Conservation (phyloP, 371 early-diverging fungal species). For the Apophysomyces variabilis region DNA sequence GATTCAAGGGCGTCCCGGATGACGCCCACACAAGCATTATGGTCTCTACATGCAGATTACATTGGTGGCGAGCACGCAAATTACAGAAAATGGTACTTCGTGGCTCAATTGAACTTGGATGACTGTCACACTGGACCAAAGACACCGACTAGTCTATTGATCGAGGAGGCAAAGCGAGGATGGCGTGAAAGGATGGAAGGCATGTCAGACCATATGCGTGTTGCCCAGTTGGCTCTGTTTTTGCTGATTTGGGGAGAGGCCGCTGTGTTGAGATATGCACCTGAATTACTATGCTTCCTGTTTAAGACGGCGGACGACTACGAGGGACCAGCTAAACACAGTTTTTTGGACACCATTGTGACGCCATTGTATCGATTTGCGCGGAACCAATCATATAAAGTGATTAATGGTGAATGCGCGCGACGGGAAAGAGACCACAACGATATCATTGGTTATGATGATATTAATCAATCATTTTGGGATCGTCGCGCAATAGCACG, state of each 20-base stretch:
- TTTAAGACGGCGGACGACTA: slow-evolving; percentile 77
- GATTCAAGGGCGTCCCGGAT: slow-evolving; percentile 85
- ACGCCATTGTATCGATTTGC: slow-evolving; percentile 80
- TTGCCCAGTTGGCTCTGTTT: slow-evolving; percentile 79
- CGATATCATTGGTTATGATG: slow-evolving; percentile 86
- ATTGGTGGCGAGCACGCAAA: slow-evolving; percentile 89
- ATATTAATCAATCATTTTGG: slow-evolving; percentile 91
- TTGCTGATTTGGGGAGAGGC: slow-evolving; percentile 91
- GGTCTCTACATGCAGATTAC: slow-evolving; percentile 84
- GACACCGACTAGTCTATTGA: slow-evolving; percentile 33
- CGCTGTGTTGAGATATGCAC: slow-evolving; percentile 75
- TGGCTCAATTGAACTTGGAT: slow-evolving; percentile 77
- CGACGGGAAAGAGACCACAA: slow-evolving; percentile 84
- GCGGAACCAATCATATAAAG: slow-evolving; percentile 77
- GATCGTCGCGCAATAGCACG: slow-evolving; percentile 66
- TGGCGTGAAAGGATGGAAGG: slow-evolving; percentile 78
- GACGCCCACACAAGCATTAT: slow-evolving; percentile 73
- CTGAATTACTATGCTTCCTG: slow-evolving; percentile 84
- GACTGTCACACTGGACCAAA: slow-evolving; percentile 27
- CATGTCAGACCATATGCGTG: slow-evolving; percentile 69
- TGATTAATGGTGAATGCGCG: slow-evolving; percentile 73
- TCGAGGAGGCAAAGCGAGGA: slow-evolving; percentile 68
- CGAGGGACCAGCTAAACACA: slow-evolving; percentile 32
- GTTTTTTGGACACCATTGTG: slow-evolving; percentile 71
- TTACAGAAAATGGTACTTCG: slow-evolving; percentile 87